Evolutionary conservation across 2,329 filamentous ascomycete species (phyloP).

Genomic region (Colletotrichum sp.): DNA sequence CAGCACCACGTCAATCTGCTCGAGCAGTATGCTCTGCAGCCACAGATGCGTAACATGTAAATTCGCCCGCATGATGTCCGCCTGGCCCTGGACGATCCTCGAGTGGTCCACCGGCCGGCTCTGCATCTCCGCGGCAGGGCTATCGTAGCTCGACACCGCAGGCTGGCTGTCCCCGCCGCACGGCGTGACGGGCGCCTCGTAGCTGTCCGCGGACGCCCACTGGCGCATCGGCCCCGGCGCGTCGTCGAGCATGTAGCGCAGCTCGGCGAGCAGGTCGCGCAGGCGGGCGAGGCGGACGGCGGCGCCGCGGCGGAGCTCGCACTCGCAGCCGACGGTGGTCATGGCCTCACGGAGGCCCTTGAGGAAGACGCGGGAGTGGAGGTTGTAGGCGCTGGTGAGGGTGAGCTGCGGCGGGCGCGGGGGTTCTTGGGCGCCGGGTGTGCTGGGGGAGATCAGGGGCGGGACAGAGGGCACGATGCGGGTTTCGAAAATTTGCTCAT

Average conservation of each 20-base stretch:
- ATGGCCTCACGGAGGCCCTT: slow-evolving; percentile 23
- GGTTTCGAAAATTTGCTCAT: slow-evolving; percentile 34
- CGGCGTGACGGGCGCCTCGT: not conserved
- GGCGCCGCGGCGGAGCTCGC: not conserved
- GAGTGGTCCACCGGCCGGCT: not conserved
- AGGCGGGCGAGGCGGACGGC: slow-evolving; percentile 26
- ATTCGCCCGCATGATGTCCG: slow-evolving; percentile 35
- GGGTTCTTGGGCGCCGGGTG: not conserved
- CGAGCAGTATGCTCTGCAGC: slow-evolving; percentile 38
- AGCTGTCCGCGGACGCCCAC: slow-evolving; percentile 21
- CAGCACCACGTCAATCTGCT: slow-evolving; percentile 34
- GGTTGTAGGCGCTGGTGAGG: slow-evolving; percentile 31
- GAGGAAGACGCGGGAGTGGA: slow-evolving; percentile 32
- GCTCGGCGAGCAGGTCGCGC: slow-evolving; percentile 29
- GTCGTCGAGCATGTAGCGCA: slow-evolving; percentile 34
- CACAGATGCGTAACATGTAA: slow-evolving; percentile 41
- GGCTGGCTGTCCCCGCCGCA: not conserved
- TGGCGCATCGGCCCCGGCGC: slow-evolving; percentile 29
- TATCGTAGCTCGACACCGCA: not conserved
- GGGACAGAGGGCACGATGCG: slow-evolving; percentile 4
- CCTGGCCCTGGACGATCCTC: slow-evolving; percentile 16
- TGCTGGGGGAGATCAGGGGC: not conserved
- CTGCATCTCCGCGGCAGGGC: not conserved
- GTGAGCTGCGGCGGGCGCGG: slow-evolving; percentile 12
- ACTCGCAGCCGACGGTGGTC: slow-evolving; percentile 13